Base-by-base conservation (phyloP, 2,329 filamentous ascomycete species). In the Arachnopeziza araneosa region DNA sequence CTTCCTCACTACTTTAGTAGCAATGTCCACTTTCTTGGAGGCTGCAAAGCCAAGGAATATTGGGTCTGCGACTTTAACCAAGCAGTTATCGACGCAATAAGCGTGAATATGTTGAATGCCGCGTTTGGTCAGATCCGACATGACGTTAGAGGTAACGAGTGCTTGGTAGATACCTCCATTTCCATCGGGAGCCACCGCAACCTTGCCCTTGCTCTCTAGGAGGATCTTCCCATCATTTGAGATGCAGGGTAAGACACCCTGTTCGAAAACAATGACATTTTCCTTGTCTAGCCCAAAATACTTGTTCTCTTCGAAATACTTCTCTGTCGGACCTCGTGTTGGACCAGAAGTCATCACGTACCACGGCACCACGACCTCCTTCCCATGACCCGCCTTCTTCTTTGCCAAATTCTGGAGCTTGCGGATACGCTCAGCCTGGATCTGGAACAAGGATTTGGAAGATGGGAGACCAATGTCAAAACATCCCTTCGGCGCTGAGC, bases 281-380 rank as follows among this genome's bases (percentile, higher is more conserved):
- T 89, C 86, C 76, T 90, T 84, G 67, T 88, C 82, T 62, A 99
- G 78, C 6, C 95, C 95, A 75, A 99, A 99, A 80, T 92, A 98
- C 60, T 85, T 84, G 80, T 98, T 83, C 76, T 96, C 82, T 74
- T 89, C 79, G 76, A 99, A 98, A 80, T 95, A 99, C 63, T 89
- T 81, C 80, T 96, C 90, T n/a, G 95, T 99, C 50, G 93, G 91
- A 63, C 85, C 86, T 67, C 93, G 85, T 8, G 95, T 99, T 52
- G 95, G 95, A 4, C 95, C 95, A 71, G 91, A 96, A 70, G 95
- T 99, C 95, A 99, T 99, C 76, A 99, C 91, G 78, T 99, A 99
- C 95, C 95, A 99, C 14, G 95, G 95, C 50, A 98, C 87, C 32
- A 88, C 80, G 51, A 85, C 85, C 79, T 79, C 62, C 77, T 79